Percentiles rank a stretch among this genome's conserved stretches.
Conservation (phyloP, 768 basidiomycete genomes). For the Mycena indigotica region DNA sequence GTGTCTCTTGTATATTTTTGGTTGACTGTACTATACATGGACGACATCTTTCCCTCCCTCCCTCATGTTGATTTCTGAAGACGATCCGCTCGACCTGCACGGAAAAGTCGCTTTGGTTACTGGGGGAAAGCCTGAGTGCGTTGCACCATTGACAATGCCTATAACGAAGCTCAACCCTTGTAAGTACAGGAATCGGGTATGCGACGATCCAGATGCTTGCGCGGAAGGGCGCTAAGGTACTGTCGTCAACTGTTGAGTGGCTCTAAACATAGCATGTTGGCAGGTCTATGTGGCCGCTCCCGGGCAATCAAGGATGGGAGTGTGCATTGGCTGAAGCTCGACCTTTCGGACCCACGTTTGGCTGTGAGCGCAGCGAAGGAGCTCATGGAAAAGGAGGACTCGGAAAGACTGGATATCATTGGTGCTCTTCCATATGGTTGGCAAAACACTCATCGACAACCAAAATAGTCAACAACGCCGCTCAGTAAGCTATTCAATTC, state of each 20-base stretch:
- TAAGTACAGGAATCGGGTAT: constrained; percentile 40
- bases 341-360: constrained; percentile 39
- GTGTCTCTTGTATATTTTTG: too few species aligned
- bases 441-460: too few species aligned
- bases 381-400: constrained; percentile 42
- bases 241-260: not conserved
- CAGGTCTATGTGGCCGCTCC: constrained; percentile 36
- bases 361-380: constrained; percentile 38
- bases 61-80: constrained; percentile 28
- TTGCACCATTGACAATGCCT: not conserved
- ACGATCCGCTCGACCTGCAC: constrained; percentile 47
- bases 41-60: too few species aligned
- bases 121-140: constrained; percentile 52
- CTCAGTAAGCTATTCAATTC: too few species aligned
- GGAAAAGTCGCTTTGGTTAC: constrained; percentile 53
- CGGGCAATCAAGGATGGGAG: constrained; percentile 33
- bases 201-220: constrained; percentile 40
- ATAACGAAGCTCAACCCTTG: not conserved
- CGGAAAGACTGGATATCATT: constrained; percentile 45
- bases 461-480: constrained; percentile 27
- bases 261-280: not conserved
- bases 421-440: too few species aligned
- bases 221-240: constrained; percentile 44
- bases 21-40: too few species aligned
- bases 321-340: constrained; percentile 40